These are phyloP conservation scores for Boletellus sp. DNA, from an alignment of 768 basidiomycete species.

Conservation along the genomic window DNA sequence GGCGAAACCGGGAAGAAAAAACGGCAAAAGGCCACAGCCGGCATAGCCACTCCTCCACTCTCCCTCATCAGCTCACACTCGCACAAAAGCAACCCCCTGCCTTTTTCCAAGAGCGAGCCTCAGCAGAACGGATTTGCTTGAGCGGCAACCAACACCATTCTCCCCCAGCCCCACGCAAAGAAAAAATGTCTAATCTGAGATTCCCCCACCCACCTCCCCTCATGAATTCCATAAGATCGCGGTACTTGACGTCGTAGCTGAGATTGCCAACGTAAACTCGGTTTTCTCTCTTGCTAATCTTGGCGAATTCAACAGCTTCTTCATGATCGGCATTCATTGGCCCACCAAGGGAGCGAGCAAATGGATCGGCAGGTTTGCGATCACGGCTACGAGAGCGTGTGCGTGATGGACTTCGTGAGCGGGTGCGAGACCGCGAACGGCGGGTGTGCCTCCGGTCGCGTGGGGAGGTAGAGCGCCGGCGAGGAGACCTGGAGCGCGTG, in stretches of 20 bases:
- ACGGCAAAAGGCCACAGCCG: slow-evolving; percentile 39
- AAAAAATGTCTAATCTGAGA: slow-evolving; percentile 56
- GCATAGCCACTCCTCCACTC: slow-evolving; percentile 29
- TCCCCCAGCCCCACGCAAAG: slow-evolving; percentile 37
- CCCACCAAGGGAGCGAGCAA: slow-evolving; percentile 78
- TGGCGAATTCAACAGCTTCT: slow-evolving; percentile 93
- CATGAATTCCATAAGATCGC: slow-evolving; percentile 99
- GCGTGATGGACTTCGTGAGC: slow-evolving; percentile 50
- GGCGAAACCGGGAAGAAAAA: slow-evolving; percentile 40
- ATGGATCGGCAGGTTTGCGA: slow-evolving; percentile 58
- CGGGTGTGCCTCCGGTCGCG: slow-evolving; percentile 52
- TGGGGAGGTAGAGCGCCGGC: slow-evolving; percentile 65
- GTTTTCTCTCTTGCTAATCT: slow-evolving; percentile 96
- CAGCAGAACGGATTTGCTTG: slow-evolving; percentile 34
- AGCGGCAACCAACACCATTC: slow-evolving; percentile 24
- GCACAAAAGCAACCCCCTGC: slow-evolving; percentile 28
- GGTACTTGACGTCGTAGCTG: slow-evolving; percentile 97
- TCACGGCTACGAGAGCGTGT: slow-evolving; percentile 55
- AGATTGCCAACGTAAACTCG: slow-evolving; percentile 98
- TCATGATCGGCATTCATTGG: slow-evolving; percentile 90
- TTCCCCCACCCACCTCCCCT: slow-evolving; percentile 98
- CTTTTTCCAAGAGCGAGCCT: slow-evolving; percentile 35
- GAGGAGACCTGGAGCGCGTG: slow-evolving; percentile 60
- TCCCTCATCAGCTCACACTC: slow-evolving; percentile 37
- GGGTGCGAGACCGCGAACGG: slow-evolving; percentile 63